Evolutionary conservation across 2,329 filamentous ascomycete genomes (phyloP).

Genomic region (Bipolaris bicolor): DNA sequence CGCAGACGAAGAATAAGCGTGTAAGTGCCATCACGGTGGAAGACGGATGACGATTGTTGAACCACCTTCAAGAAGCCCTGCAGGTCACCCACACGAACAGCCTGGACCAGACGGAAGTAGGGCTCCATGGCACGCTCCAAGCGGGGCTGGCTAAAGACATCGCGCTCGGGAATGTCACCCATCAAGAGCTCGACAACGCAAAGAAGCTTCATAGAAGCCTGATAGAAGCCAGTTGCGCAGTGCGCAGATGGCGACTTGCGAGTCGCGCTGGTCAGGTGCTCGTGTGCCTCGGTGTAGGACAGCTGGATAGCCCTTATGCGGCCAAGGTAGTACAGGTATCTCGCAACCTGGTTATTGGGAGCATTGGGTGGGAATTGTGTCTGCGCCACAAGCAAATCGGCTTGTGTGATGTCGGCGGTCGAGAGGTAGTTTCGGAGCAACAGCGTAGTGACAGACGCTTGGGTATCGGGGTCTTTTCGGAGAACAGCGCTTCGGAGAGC

Average conservation of each 20-base stretch:
- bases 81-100: slow-evolving; percentile 93
- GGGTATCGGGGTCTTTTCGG: slow-evolving; percentile 95
- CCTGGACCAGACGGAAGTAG: slow-evolving; percentile 92
- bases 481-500: slow-evolving; percentile 94
- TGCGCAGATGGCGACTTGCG: slow-evolving; percentile 91
- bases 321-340: slow-evolving; percentile 96
- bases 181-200: slow-evolving; percentile 96
- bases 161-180: slow-evolving; percentile 96
- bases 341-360: slow-evolving; percentile 96
- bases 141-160: slow-evolving; percentile 86
- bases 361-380: slow-evolving; percentile 93
- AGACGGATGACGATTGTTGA: slow-evolving; percentile 78
- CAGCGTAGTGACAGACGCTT: slow-evolving; percentile 92
- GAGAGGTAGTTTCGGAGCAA: slow-evolving; percentile 94
- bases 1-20: slow-evolving; percentile 91
- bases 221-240: slow-evolving; percentile 91
- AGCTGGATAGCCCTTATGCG: slow-evolving; percentile 96
- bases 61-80: slow-evolving; percentile 91
- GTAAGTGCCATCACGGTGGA: slow-evolving; percentile 94
- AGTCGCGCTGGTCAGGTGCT: slow-evolving; percentile 89
- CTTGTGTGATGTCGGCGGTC: slow-evolving; percentile 95
- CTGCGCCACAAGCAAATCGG: slow-evolving; percentile 92
- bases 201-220: slow-evolving; percentile 94
- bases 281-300: slow-evolving; percentile 94
- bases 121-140: slow-evolving; percentile 88